A percentile compares a stretch with the other conserved stretches of the same genome.
Evolutionary conservation across 345 rosid species (phyloP).

Genomic region (Lepidium didymum): DNA sequence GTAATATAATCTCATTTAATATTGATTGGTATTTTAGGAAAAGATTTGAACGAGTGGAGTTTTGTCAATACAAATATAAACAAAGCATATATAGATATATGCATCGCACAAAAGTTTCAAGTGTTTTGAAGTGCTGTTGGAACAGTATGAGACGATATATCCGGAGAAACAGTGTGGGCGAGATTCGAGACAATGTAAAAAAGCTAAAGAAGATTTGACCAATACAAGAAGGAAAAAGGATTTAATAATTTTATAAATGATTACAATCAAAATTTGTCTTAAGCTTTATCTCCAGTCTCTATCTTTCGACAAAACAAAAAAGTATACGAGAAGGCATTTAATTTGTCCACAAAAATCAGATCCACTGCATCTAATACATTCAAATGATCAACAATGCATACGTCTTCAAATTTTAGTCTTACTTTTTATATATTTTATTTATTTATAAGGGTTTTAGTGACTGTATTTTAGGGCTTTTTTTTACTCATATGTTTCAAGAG

Average conservation of each 20-base stretch:
- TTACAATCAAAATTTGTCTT: neutral
- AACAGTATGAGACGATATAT: neutral
- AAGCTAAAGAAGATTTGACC: conserved; percentile 17
- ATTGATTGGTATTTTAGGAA: no score
- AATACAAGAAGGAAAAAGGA: neutral
- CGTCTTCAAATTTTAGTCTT: conserved; percentile 9
- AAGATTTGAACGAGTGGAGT: no score
- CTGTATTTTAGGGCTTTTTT: conserved; percentile 3
- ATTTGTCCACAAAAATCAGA: conserved; percentile 9
- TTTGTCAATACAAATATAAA: no score
- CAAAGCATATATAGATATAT: no score
- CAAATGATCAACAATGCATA: neutral
- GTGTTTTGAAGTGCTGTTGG: neutral
- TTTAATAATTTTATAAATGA: neutral
- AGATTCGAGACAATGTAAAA: conserved; percentile 11
- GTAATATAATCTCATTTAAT: no score
- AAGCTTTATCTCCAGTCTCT: conserved; percentile 2
- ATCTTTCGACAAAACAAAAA: conserved; percentile 19
- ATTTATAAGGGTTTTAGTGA: neutral
- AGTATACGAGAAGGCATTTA: conserved; percentile 12
- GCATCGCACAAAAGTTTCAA: neutral
- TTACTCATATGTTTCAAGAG: neutral
- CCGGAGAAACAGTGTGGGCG: conserved; percentile 1
- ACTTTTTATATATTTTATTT: neutral
- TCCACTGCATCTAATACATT: conserved; percentile 19